Evolutionary conservation across 2,329 filamentous ascomycete species (phyloP).

Genomic region (Dothidotthia symphoricarpi): DNA sequence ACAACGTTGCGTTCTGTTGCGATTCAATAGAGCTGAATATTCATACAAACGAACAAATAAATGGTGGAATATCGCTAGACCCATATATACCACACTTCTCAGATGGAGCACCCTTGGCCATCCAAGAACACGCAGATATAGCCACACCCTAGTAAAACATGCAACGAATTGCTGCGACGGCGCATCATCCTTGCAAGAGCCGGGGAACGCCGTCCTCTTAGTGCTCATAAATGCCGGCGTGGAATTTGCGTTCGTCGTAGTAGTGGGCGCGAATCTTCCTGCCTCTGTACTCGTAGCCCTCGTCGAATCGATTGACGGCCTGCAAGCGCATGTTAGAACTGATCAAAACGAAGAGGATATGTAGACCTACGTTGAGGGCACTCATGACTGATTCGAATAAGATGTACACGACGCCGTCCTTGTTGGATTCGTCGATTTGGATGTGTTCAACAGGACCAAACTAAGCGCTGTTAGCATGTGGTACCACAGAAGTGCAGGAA

Average conservation of each 20-base stretch:
- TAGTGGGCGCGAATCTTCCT: slow-evolving; percentile 80
- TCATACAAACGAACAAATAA: too few relatives aligned
- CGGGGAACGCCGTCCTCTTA: slow-evolving; percentile 5
- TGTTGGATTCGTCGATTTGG: slow-evolving; percentile 63
- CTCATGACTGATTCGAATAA: slow-evolving; percentile 86
- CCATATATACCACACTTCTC: too few relatives aligned
- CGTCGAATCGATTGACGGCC: slow-evolving; percentile 88
- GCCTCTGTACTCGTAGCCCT: slow-evolving; percentile 89
- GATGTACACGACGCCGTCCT: slow-evolving; percentile 73
- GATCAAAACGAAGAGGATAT: background rate
- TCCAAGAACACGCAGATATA: too few relatives aligned
- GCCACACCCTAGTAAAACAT: too few relatives aligned
- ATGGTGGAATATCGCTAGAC: too few relatives aligned
- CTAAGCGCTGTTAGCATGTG: slow-evolving; percentile 43
- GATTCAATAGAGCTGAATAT: too few relatives aligned
- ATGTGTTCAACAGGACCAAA: slow-evolving; percentile 82
- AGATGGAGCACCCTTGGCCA: too few relatives aligned
- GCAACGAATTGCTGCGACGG: too few relatives aligned
- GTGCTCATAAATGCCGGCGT: slow-evolving; percentile 47
- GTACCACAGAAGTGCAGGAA: slow-evolving; percentile 1
- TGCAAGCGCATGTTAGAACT: slow-evolving; percentile 37
- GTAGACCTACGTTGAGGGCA: slow-evolving; percentile 69
- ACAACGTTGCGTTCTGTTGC: too few relatives aligned
- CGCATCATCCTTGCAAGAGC: too few relatives aligned
- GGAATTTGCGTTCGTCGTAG: slow-evolving; percentile 80